These are phyloP conservation scores for Penicillium sp. DNA, from an alignment of 2,329 filamentous ascomycete genomes.

Conservation along the genomic window DNA sequence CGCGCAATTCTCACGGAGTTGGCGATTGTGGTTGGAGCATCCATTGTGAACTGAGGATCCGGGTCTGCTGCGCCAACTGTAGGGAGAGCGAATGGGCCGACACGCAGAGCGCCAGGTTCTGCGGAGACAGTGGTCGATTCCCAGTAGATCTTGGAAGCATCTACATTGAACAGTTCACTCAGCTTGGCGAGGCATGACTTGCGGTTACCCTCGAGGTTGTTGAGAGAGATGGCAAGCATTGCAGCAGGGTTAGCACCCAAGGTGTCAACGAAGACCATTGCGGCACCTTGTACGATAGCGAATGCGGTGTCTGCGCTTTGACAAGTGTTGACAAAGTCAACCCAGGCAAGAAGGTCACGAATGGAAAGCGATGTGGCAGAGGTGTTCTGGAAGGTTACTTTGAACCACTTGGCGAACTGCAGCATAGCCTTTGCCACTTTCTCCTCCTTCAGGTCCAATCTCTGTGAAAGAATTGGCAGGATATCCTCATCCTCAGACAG, in stretches of 20 bases:
- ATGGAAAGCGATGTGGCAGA: conserved; percentile 79
- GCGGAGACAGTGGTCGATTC: conserved; percentile 59
- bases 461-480: conserved; percentile 77
- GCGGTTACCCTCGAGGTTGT: conserved; percentile 69
- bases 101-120: conserved; percentile 54
- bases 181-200: conserved; percentile 70
- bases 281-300: conserved; percentile 75
- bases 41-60: conserved; percentile 69
- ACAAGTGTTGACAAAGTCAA: conserved; percentile 80
- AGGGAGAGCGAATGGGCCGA: conserved; percentile 72
- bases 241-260: conserved; percentile 93
- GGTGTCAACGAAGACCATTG: conserved; percentile 93
- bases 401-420: conserved; percentile 90
- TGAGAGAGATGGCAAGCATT: conserved; percentile 68
- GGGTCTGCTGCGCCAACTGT: conserved; percentile 49
- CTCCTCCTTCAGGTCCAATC: conserved; percentile 59
- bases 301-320: conserved; percentile 48
- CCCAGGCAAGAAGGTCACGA: conserved; percentile 89
- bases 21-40: conserved; percentile 81
- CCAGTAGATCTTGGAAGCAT: conserved; percentile 66
- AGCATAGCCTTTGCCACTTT: conserved; percentile 68
- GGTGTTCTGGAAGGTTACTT: conserved; percentile 70
- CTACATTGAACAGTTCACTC: conserved; percentile 60
- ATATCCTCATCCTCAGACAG: conserved; percentile 83
- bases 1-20: conserved; percentile 91